Conservation (phyloP, 805 yeast genomes). For the Candida ponderosae region DNA sequence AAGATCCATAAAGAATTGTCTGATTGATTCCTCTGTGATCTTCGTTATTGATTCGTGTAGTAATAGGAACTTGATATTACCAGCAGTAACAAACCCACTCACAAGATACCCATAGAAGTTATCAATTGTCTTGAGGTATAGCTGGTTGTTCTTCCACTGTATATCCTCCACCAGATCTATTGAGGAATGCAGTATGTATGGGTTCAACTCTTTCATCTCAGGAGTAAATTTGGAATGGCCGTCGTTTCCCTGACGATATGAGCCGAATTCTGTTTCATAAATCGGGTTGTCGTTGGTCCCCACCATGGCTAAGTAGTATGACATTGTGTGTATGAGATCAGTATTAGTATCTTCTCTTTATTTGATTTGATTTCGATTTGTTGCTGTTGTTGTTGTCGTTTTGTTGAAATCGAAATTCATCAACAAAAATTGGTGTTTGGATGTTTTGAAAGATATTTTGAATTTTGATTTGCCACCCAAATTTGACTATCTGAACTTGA, state of each 20-base stretch:
- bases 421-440: too few species aligned
- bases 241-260: slow-evolving; percentile 58
- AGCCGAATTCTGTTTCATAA: slow-evolving; percentile 81
- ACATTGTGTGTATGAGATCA: slow-evolving; percentile 37
- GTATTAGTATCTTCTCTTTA: not conserved
- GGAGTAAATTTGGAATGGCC: slow-evolving; percentile 51
- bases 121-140: slow-evolving; percentile 74
- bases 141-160: slow-evolving; percentile 66
- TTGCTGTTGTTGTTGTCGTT: not conserved
- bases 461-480: too few species aligned
- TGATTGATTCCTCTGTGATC: slow-evolving; percentile 60
- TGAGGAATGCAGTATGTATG: slow-evolving; percentile 83
- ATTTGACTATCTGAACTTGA: too few species aligned
- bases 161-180: slow-evolving; percentile 86
- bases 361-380: not conserved
- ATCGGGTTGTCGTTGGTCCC: slow-evolving; percentile 84
- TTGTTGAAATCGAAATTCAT: too few species aligned
- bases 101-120: slow-evolving; percentile 75
- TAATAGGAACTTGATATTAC: slow-evolving; percentile 75
- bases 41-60: slow-evolving; percentile 39
- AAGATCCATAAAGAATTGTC: slow-evolving; percentile 76
- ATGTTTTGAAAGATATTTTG: too few species aligned
- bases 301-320: slow-evolving; percentile 83
- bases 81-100: slow-evolving; percentile 84
- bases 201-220: slow-evolving; percentile 71